These are phyloP conservation scores for Pseudogymnoascus sp. DNA, from an alignment of 2,329 filamentous ascomycete species.

Conservation along the genomic window DNA sequence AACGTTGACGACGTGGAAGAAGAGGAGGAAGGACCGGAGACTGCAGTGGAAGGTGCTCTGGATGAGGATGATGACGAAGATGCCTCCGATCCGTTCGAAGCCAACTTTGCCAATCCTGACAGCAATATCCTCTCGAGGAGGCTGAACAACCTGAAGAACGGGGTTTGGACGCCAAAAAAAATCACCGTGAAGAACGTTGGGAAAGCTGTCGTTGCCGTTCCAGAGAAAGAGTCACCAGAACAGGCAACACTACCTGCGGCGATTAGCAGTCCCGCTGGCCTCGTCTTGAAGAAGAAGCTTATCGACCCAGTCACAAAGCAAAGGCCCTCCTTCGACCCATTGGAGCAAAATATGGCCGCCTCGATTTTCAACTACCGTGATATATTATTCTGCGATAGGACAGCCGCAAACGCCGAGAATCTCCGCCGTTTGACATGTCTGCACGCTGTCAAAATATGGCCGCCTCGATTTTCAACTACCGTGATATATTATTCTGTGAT, in stretches of 20 bases:
- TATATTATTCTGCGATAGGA: conserved; percentile 66
- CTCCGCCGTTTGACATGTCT: conserved; percentile 68
- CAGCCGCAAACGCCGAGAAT: conserved; percentile 55
- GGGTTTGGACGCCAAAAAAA: conserved; percentile 44
- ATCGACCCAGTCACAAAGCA: conserved; percentile 44
- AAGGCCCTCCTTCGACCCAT: conserved; percentile 47
- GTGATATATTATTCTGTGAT: conserved; percentile 69
- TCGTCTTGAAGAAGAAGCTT: conserved; percentile 66
- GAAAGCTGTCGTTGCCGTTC: conserved; percentile 40
- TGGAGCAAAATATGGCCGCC: conserved; percentile 59
- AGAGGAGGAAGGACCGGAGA: conserved; percentile 39
- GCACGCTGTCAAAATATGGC: conserved; percentile 67
- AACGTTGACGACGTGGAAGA: conserved; percentile 39
- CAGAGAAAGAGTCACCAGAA: conserved; percentile 32
- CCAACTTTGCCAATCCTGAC: conserved; percentile 66
- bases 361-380: conserved; percentile 78
- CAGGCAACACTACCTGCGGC: conserved; percentile 13
- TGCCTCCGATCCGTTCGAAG: conserved; percentile 64
- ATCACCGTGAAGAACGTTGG: conserved; percentile 33
- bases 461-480: conserved; percentile 70
- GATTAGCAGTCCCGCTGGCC: conserved; percentile 32
- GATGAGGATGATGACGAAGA: conserved; percentile 44
- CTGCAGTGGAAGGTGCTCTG: conserved; percentile 25
- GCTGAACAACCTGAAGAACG: conserved; percentile 42
- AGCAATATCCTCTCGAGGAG: conserved; percentile 48